A percentile compares a stretch with the other conserved stretches of the same genome.
phyloP scores from a whole-genome alignment of 176 grass and related monocot species.

The Phoenix roebelenii region DNA sequence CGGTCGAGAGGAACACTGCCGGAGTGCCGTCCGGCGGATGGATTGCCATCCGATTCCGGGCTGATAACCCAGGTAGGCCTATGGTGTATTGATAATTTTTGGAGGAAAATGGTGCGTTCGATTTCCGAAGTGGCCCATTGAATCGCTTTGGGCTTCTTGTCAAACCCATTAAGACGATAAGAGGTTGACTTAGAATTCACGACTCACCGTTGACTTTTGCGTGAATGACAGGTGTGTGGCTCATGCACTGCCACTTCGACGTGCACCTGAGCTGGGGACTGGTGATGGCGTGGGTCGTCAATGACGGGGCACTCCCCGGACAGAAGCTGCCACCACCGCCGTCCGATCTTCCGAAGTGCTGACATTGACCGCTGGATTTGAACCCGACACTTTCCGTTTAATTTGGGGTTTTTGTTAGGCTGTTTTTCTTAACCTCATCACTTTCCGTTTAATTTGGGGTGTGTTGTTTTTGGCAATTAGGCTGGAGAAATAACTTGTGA shows the following conservation, averaged over 20 bases:
- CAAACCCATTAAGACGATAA: no score
- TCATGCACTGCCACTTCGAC: slow-evolving; percentile 7
- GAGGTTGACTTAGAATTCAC: no score
- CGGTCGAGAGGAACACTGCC: slow-evolving; percentile 50
- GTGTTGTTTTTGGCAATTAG: no score
- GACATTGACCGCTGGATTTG: neutral
- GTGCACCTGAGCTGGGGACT: slow-evolving; percentile 9
- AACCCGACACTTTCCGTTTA: neutral
- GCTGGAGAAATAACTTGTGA: no score
- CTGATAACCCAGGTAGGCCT: slow-evolving; percentile 41
- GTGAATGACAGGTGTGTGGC: neutral
- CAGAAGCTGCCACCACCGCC: slow-evolving; percentile 5
- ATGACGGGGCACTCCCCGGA: neutral
- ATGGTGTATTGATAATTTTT: no score
- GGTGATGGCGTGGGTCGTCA: slow-evolving; percentile 5
- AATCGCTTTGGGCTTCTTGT: no score
- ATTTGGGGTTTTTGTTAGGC: neutral
- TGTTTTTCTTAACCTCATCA: no score
- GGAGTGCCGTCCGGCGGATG: slow-evolving; percentile 51
- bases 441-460: no score
- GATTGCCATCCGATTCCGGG: slow-evolving; percentile 49
- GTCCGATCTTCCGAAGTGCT: slow-evolving; percentile 4
- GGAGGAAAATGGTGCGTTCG: no score
- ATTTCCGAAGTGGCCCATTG: no score
- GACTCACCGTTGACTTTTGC: no score